Conservation (phyloP, 2,329 filamentous ascomycete species). For the Rutstroemia sp. region DNA sequence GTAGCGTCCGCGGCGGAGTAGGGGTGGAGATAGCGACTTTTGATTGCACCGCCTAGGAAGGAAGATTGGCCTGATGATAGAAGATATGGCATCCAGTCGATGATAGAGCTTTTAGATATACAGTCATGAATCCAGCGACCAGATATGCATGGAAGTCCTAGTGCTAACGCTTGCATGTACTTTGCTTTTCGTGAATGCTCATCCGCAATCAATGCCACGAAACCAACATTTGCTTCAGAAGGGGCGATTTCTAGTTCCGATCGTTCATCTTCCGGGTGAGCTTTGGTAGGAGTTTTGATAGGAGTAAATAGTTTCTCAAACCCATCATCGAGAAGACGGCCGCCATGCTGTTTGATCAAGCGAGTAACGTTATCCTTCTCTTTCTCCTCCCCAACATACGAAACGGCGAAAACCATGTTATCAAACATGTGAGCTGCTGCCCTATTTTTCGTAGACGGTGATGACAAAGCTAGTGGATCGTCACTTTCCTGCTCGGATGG, state of each 20-base stretch:
- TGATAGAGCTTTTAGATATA: conserved; percentile 48
- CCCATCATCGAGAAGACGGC: conserved; percentile 61
- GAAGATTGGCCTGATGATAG: conserved; percentile 77
- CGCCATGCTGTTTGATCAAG: conserved; percentile 64
- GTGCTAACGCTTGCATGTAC: conserved; percentile 88
- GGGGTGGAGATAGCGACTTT: conserved; percentile 60
- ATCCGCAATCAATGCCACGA: conserved; percentile 81
- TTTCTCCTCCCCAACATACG: conserved; percentile 50
- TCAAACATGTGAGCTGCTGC: conserved; percentile 48
- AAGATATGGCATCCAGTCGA: conserved; percentile 76
- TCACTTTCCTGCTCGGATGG: conserved; percentile 15
- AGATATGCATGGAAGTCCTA: conserved; percentile 81
- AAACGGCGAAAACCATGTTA: conserved; percentile 83
- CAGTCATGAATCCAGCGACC: conserved; percentile 75
- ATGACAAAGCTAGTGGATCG: conserved; percentile 19
- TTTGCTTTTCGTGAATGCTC: conserved; percentile 80
- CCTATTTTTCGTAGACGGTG: neutral
- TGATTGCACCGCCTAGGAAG: conserved; percentile 68
- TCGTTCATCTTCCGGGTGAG: conserved; percentile 13
- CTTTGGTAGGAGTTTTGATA: conserved; percentile 1
- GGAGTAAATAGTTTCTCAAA: conserved; percentile 74
- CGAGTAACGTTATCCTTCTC: conserved; percentile 51
- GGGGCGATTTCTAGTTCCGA: conserved; percentile 46
- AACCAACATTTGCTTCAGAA: conserved; percentile 52
- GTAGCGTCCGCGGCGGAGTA: conserved; percentile 52